Conservation (phyloP, 192 early-diverging fungal genomes). For the Rhizoclosmatium sp. region DNA sequence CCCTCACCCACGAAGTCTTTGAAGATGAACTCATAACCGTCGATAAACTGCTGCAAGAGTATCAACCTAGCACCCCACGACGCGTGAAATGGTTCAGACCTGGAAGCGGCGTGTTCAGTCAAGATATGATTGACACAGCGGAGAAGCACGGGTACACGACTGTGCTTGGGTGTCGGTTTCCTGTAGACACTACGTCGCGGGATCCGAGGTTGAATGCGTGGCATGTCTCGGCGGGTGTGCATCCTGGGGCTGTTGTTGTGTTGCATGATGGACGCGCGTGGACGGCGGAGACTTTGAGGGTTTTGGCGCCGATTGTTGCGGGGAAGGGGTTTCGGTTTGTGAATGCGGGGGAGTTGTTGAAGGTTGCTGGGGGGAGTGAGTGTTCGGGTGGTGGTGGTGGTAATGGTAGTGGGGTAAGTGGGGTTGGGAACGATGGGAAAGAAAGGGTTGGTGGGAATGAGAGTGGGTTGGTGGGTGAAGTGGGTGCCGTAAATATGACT, state of each 20-base stretch:
- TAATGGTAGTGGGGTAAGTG: too few species aligned
- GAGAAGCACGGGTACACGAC: constrained; percentile 33
- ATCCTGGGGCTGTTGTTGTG: constrained; percentile 41
- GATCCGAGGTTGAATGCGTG: constrained; percentile 38
- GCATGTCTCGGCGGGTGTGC: constrained; percentile 35
- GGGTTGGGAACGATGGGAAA: too few species aligned
- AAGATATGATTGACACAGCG: constrained; percentile 29
- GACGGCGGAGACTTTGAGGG: constrained; percentile 37
- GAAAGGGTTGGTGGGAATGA: too few species aligned
- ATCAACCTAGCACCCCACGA: constrained; percentile 15
- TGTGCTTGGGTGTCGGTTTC: constrained; percentile 38
- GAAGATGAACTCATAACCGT: constrained; percentile 30
- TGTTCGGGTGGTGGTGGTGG: too few species aligned
- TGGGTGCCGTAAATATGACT: too few species aligned
- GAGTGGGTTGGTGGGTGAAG: too few species aligned
- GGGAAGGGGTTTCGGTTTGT: constrained; percentile 31
- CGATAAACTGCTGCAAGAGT: constrained; percentile 17
- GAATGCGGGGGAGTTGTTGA: not conserved
- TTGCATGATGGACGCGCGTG: constrained; percentile 35
- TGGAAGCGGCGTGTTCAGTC: constrained; percentile 33
- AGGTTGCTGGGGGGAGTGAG: too few species aligned
- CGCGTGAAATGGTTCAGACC: constrained; percentile 40
- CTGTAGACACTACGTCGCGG: constrained; percentile 28
- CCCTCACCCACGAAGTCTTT: constrained; percentile 19
- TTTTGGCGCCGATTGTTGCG: constrained; percentile 29